Evolutionary conservation across 139 green algal genomes (phyloP).

Genomic region (Chlamydomonas urium): DNA sequence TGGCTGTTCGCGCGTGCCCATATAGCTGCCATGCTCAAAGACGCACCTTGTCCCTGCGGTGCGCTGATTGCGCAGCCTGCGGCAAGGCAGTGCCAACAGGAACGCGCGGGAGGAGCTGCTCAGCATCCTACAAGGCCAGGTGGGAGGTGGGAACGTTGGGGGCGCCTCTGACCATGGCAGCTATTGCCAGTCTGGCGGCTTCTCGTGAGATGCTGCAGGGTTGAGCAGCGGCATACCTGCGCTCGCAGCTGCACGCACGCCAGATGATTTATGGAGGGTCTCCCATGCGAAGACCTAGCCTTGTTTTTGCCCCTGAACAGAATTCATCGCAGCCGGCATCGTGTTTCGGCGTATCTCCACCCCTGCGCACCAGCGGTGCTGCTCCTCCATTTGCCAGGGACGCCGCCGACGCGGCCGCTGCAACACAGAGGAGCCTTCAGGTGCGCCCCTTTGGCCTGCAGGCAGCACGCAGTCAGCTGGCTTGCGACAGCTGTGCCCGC

Average conservation of each 20-base stretch:
- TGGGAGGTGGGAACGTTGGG: neutral
- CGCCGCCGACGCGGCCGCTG: too few relatives aligned
- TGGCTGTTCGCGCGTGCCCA: too few relatives aligned
- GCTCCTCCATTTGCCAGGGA: neutral
- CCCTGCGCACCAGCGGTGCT: neutral
- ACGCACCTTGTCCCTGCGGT: neutral
- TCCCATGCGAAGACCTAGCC: neutral
- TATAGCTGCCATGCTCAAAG: neutral
- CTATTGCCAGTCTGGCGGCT: neutral
- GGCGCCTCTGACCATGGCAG: neutral
- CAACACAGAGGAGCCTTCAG: neutral
- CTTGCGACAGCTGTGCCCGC: neutral
- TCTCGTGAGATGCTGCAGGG: neutral
- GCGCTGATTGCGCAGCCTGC: neutral
- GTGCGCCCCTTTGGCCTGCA: neutral
- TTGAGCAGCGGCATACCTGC: neutral
- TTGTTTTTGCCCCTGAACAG: neutral
- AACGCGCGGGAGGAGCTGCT: neutral
- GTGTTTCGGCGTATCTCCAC: constrained; percentile 15
- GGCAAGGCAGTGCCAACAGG: neutral
- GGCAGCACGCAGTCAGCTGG: neutral
- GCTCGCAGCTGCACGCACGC: neutral
- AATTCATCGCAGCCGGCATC: neutral
- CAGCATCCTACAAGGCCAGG: constrained; percentile 2
- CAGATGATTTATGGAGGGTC: neutral